Base-by-base conservation (phyloP, 2,329 filamentous ascomycete genomes). In the Talaromyces sp. region DNA sequence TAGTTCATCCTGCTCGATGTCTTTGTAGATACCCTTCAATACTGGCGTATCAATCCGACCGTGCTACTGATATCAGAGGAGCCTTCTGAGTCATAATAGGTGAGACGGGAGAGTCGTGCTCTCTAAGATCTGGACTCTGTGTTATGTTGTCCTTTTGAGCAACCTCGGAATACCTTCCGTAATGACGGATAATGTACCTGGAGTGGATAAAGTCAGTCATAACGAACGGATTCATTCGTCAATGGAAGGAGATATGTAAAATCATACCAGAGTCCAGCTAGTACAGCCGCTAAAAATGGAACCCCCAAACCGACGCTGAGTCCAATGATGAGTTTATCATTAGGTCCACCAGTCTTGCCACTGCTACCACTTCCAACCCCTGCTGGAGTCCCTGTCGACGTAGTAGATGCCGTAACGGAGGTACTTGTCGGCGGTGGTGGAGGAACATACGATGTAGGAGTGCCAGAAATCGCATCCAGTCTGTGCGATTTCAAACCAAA, bases 261-360 rank as follows among this genome's bases (percentile, higher is more conserved):
- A 19, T 43, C 39, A 31, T 15, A 59, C 56, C 56, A 39, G 17
- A 59, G 37, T 2, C 37, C 56, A 3, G 19, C 15, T 8, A 45
- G 8, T 25, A 61, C 6, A 61, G 45, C 59, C 11, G 49, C 59
- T 63, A 70, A 47, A 58, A 69, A 67, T 63, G 70, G 67, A 41
- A 68, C 61, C 11, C 68, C 67, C 19, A 69, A 39, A 2, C 84
- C 83, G 1, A 85, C 78, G 47, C 77, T 79, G 1, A 85, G 70
- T 3, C 84, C 84, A 31, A 85, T 75, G 52, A 85, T 80, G 39
- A 84, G 62, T 25, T 78, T 79, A 35, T 80, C 82, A 19, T 50
- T 37, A 15, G 58, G 6, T 22, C 62, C 62, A 54, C n/a, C 13
- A 2, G n/a, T 76, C 2, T 79, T 76, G 0, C 80, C 78, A 1